Percentiles rank a stretch among this genome's conserved stretches.
Conservation (phyloP, 2,329 filamentous ascomycete species). For the Diaporthe eres region DNA sequence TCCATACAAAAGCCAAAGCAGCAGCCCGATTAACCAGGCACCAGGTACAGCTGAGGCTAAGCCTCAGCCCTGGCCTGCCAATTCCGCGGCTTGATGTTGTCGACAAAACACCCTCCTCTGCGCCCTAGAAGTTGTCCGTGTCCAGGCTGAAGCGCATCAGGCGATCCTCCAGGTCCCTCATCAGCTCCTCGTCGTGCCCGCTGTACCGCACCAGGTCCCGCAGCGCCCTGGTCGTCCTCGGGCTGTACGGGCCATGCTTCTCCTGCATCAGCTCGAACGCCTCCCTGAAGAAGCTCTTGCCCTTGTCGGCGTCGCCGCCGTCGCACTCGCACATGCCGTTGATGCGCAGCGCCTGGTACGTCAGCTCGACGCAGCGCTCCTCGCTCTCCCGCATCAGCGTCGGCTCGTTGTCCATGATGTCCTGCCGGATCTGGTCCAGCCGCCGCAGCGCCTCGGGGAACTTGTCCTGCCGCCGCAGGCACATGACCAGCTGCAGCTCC, state of each 20-base stretch:
- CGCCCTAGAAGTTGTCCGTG: constrained; percentile 6
- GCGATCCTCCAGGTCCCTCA: constrained; percentile 27
- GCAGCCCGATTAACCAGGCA: background rate
- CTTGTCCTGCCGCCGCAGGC: constrained; percentile 29
- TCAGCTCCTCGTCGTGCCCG: constrained; percentile 18
- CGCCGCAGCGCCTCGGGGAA: constrained; percentile 27
- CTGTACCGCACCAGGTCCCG: constrained; percentile 28
- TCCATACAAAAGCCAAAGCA: background rate
- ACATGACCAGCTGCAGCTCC: constrained; percentile 37
- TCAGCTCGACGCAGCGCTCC: constrained; percentile 32
- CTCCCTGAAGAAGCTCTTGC: constrained; percentile 24
- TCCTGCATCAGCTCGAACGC: constrained; percentile 36
- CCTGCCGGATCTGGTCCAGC: constrained; percentile 18
- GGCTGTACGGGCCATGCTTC: constrained; percentile 23
- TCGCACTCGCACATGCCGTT: constrained; percentile 36
- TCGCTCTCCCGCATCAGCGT: constrained; percentile 18
- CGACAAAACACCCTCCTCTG: background rate
- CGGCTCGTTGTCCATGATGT: constrained; percentile 32
- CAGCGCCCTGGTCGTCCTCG: constrained; percentile 32
- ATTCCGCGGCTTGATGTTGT: background rate
- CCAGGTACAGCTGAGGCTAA: background rate
- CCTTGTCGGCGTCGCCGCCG: constrained; percentile 20
- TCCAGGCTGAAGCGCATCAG: constrained; percentile 17
- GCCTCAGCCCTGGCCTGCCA: background rate
- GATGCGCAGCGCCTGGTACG: constrained; percentile 36